A percentile compares a stretch with the other conserved stretches of the same genome.
These are phyloP conservation scores for Pyrenula aspistea DNA, from an alignment of 495 filamentous ascomycete species.

Conservation along the genomic window DNA sequence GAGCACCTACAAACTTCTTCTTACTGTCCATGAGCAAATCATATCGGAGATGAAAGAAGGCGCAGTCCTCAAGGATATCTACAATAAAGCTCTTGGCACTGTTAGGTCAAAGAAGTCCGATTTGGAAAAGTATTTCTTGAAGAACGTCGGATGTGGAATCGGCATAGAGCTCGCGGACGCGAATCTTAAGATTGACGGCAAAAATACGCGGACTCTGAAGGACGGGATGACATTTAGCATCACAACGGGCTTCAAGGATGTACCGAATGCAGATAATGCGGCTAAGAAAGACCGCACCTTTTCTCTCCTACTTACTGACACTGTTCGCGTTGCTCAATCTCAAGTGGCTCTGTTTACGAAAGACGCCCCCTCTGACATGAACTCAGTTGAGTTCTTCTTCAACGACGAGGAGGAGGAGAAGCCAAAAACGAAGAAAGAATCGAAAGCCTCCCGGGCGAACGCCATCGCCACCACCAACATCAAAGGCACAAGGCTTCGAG, in stretches of 20 bases:
- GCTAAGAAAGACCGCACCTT: conserved; percentile 80
- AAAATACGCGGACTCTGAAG: conserved; percentile 69
- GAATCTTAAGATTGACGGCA: conserved; percentile 70
- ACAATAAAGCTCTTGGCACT: conserved; percentile 67
- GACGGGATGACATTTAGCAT: conserved; percentile 95
- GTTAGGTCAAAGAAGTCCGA: conserved; percentile 86
- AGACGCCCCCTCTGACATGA: conserved; percentile 78
- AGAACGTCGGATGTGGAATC: conserved; percentile 80
- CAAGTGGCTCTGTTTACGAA: conserved; percentile 70
- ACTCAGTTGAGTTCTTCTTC: conserved; percentile 93
- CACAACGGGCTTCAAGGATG: conserved; percentile 74
- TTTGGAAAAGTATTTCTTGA: conserved; percentile 82
- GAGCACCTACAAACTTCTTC: conserved; percentile 85
- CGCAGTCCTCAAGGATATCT: conserved; percentile 76
- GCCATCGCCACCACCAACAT: conserved; percentile 84
- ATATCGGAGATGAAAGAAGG: conserved; percentile 86
- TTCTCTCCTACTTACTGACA: conserved; percentile 83
- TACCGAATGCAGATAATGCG: conserved; percentile 70
- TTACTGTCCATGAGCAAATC: conserved; percentile 71
- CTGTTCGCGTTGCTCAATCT: conserved; percentile 63
- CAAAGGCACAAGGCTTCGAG: conserved; percentile 84
- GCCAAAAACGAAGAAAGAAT: conserved; percentile 60
- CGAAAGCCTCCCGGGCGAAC: conserved; percentile 69
- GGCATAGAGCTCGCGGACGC: conserved; percentile 82
- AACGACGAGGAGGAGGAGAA: conserved; percentile 72